Conservation (phyloP, 495 filamentous ascomycete species). For the Penicillium canariense region DNA sequence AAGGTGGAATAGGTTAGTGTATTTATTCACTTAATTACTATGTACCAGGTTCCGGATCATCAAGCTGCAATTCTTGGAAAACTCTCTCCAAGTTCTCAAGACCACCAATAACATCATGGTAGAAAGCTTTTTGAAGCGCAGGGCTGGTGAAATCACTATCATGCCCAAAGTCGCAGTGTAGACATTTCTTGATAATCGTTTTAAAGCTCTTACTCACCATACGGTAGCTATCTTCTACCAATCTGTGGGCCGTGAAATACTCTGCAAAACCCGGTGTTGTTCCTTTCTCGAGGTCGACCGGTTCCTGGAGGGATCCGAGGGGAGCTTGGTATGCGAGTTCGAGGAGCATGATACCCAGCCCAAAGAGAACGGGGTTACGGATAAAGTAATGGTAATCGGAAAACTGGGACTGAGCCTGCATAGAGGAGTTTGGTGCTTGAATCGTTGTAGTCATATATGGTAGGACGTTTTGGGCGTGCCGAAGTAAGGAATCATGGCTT, state of each 20-base stretch:
- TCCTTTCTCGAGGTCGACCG: neutral
- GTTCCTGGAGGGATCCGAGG: neutral
- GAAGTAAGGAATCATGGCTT: neutral
- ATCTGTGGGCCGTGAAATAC: neutral
- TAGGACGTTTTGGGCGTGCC: neutral
- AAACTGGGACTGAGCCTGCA: neutral
- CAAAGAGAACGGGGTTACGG: neutral
- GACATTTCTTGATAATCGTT: neutral
- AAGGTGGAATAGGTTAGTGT: too few species aligned
- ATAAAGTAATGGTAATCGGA: neutral
- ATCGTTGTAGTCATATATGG: neutral
- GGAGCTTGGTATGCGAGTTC: neutral
- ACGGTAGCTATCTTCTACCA: neutral
- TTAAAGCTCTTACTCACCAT: neutral
- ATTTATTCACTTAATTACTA: too few species aligned
- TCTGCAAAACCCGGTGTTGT: neutral
- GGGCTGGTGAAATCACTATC: constrained; percentile 1
- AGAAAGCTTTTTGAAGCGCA: constrained; percentile 2
- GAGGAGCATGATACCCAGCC: neutral
- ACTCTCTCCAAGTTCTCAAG: neutral
- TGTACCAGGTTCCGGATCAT: too few species aligned
- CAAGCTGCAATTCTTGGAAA: neutral
- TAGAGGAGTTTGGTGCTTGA: neutral
- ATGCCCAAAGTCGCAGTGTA: constrained; percentile 9
- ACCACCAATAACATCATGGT: neutral